Evolutionary conservation across 768 basidiomycete genomes (phyloP).

Genomic region (Mycena olivaceomarginata): DNA sequence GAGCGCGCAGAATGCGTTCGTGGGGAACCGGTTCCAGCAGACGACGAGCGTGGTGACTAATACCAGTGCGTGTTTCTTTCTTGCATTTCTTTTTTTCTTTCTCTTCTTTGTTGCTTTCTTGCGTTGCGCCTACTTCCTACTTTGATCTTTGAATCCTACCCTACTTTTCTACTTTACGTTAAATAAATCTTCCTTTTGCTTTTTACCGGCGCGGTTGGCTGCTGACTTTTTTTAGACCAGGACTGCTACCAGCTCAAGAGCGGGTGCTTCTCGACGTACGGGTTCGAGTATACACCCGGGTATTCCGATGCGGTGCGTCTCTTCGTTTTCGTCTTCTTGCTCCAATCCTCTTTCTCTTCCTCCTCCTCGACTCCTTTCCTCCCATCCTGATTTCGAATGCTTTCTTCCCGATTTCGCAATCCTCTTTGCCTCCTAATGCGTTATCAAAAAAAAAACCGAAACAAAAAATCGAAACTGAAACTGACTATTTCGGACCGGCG

Average conservation of each 20-base stretch:
- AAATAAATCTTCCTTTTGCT: neutral
- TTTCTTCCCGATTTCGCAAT: no score
- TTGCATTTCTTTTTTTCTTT: neutral
- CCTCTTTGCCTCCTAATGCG: no score
- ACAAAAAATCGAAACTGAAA: neutral
- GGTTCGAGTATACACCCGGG: slow-evolving; percentile 82
- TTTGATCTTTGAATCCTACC: no score
- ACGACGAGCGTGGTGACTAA: slow-evolving; percentile 83
- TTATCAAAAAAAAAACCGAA: no score
- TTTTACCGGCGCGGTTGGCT: neutral
- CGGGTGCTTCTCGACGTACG: slow-evolving; percentile 83
- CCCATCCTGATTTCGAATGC: no score
- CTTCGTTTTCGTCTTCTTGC: neutral
- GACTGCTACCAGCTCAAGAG: slow-evolving; percentile 79
- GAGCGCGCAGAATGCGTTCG: slow-evolving; percentile 76
- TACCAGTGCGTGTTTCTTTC: no score
- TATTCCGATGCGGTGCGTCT: slow-evolving; percentile 77
- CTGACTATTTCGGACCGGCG: slow-evolving; percentile 12
- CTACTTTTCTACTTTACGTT: no score
- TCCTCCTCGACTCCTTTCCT: slow-evolving; percentile 8
- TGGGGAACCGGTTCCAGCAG: slow-evolving; percentile 85
- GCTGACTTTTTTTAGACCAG: slow-evolving; percentile 58
- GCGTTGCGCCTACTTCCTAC: no score
- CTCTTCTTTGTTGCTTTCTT: neutral
- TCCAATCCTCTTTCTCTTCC: neutral